A percentile compares a stretch with the other conserved stretches of the same genome.
Conservation (phyloP, 2,329 filamentous ascomycete species). For the Pyrenochaeta sp. region DNA sequence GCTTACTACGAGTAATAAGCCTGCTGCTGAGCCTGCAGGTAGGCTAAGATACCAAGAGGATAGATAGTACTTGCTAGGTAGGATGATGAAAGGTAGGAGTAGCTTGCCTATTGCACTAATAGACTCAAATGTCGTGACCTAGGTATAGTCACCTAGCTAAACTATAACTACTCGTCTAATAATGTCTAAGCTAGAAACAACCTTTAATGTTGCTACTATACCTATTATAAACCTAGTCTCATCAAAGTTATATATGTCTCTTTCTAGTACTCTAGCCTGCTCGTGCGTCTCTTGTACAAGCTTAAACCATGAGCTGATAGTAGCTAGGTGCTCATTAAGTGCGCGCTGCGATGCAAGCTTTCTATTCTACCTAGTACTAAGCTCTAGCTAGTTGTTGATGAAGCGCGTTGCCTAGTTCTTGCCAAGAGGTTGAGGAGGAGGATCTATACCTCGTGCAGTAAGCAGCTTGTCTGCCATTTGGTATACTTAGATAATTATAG, state of each 20-base stretch:
- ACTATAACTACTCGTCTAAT: background rate
- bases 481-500: slow-evolving; percentile 5
- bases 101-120: slow-evolving; percentile 6
- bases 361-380: slow-evolving; percentile 17
- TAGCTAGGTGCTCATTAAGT: slow-evolving; percentile 7
- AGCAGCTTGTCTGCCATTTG: slow-evolving; percentile 8
- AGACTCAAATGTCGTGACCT: slow-evolving; percentile 1
- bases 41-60: slow-evolving; percentile 1
- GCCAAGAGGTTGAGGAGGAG: slow-evolving; percentile 7
- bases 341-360: slow-evolving; percentile 7
- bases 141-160: slow-evolving; percentile 8
- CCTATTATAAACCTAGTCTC: slow-evolving; percentile 22
- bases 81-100: slow-evolving; percentile 14
- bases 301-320: slow-evolving; percentile 13
- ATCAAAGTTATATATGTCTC: slow-evolving; percentile 26
- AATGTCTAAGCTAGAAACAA: background rate
- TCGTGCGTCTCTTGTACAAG: slow-evolving; percentile 11
- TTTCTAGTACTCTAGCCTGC: slow-evolving; percentile 8
- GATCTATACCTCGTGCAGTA: slow-evolving; percentile 8
- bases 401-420: slow-evolving; percentile 14
- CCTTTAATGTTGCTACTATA: background rate
- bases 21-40: background rate
- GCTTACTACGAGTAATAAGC: slow-evolving; percentile 33
- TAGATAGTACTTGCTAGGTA: slow-evolving; percentile 7
- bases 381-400: slow-evolving; percentile 12